Base-by-base conservation (phyloP, 257 asterid species). In the Scutellaria barbata region DNA sequence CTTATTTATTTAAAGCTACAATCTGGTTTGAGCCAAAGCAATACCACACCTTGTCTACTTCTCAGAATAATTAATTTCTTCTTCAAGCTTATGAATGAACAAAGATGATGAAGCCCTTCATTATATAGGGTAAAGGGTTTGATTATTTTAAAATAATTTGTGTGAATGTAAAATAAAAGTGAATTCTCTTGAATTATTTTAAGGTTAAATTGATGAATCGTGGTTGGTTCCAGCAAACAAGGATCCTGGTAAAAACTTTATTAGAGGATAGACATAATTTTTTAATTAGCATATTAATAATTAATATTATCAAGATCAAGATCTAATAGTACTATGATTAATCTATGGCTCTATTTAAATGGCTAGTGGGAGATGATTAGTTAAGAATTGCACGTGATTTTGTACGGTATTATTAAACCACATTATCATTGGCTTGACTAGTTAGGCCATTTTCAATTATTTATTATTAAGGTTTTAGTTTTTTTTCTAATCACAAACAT, bases 31-130 rank as follows among this genome's bases (percentile, higher is more conserved):
- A 83, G 79, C 88, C 84, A 56, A 73, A 69, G 14, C 82, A 81
- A 69, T 79, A 83, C 64, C 88, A 81, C 88, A 53, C 81, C 85
- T 47, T 81, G 84, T 83, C 51, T 76, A 66, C 85, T 78, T 69
- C 83, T 70, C 80, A 25, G 75, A 33, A 14, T 56, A 18, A 53
- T 35, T 12, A 9, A 11, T 45, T 37, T 45, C 57, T n/a, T 7
- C 63, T 20, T 46, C 6, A 7, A 51, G 17, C 42, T 72, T 58
- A 8, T 58, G 33, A 56, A 41, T 62, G 68, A 13, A 62, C 9
- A 43, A 50, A 40, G 58, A 18, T 64, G 77, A 68, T 41, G 72
- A 40, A 1, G 50, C 35, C 35, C 35, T 3, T 30, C 35, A 30
- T 30, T 30, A 30, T 30, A 30, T 30, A 30, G 35, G 35, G 35